Evolutionary conservation across 2,329 filamentous ascomycete species (phyloP), one percentile per base, ranked within the genome.

Genomic region (Neofusicoccum umdonicola): DNA sequence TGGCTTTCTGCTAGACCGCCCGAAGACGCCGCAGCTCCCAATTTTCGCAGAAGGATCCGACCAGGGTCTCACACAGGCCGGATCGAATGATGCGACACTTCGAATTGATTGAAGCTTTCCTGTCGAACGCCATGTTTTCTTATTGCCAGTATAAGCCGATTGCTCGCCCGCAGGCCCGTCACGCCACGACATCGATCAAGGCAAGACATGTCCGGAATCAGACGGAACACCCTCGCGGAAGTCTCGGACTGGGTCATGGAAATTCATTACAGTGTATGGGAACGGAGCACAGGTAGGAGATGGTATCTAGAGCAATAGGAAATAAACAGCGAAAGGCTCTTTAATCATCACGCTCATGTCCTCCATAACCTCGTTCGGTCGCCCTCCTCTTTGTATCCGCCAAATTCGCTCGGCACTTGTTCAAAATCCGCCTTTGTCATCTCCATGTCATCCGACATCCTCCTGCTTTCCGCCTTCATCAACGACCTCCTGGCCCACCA

Each of bases 401-500:
- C 39, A 31, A 22, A 17, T 13, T 58, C 54, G 12, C 42, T 39
- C n/a, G 56, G 56, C 12, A 76, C 68, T 54, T 76, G 74, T 63
- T 68, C 70, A 56, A 77, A 67, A 68, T 75, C 74, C 1, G 69
- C 66, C 66, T 70, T 67, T 12, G 34, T 58, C 54, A 60, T 60
- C 56, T 60, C 56, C n/a, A 60, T 60, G 17, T 45, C 41, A 6
- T 45, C 15, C 27, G 56, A 60, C 27, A 37, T 6, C 31, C 19
- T 58, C 68, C 27, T 31, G 27, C 72, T 39, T 69, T 60, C 41
- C 27, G 42, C 56, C 42, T 45, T 71, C 67, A 73, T 68, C 13
- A 71, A 70, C 52, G 72, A 68, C 60, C 66, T 71, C 60, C 75
- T 67, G 67, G 69, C 64, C 67, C 68, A 75, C n/a, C 68, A 71